Evolutionary conservation across 176 grass and related monocot genomes (phyloP), one percentile per base, ranked within the genome.

Genomic region (Dactylis glomerata): DNA sequence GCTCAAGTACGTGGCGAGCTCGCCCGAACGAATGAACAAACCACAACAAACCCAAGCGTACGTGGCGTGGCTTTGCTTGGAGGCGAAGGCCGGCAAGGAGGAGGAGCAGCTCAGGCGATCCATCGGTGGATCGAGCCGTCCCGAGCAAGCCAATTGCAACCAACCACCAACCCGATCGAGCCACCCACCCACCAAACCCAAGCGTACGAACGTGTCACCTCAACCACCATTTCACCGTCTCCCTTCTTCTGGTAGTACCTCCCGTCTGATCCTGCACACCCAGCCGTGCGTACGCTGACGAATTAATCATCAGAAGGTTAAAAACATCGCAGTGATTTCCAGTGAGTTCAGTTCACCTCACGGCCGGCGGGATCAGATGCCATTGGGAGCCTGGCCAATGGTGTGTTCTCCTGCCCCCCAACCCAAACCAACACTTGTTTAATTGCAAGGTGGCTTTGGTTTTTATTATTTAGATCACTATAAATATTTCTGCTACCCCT

Each of bases 31-130:
- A 68, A 22, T 2, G 31, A 34, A 34, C 28, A 3, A 45, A 13
- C 11, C 50, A 32, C 1, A 70, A 42, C 37, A 27, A 40, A 74
- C 45, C 24, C n/a, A n/a, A n/a, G n/a, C n/a, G n/a, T n/a, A 6
- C 3, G 23, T 44, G 77, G 44, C n/a, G 4, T 23, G 17, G 54
- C 79, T 90, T 81, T 87, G 88, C 88, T 87, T 87, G 84, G 89
- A 90, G 57, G 84, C 80, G 8, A 90, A 90, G 84, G 79, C 32
- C 88, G 84, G 84, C 88, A 73, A 86, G 77, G 40, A 36, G 28
- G 17, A 6, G 46, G 11, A 72, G 69, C 68, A 72, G 68, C 5
- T 30, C 14, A 47, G 69, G 24, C 2, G 70, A 47, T 47, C 24
- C 70, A 37, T 34, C 27, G 3, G 8, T 23, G 17, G 62, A 24